Base-by-base conservation (phyloP, 2,329 filamentous ascomycete genomes). In the Fusarium incarnatum region DNA sequence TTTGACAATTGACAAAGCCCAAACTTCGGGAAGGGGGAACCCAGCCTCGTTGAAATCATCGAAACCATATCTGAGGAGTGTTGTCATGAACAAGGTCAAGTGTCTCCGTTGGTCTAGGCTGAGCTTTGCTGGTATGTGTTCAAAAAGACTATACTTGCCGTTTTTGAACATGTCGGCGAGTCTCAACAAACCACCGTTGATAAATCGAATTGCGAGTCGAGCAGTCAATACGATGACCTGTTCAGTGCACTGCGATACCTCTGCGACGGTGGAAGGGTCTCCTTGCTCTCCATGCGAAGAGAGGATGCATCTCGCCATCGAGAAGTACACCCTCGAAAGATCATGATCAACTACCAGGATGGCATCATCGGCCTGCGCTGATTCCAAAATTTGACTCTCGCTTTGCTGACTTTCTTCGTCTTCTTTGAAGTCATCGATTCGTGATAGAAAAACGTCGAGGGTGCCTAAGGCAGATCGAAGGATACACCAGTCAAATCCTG, bases 91-190 rank as follows among this genome's bases (percentile, higher is more conserved):
- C 10, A 89, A 79, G 1, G 83, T 78, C 18, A 87, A 69, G 56
- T 83, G 84, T 59, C 73, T 81, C n/a, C 85, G 81, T 52, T 84
- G 81, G 6, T 79, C 68, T 4, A 82, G 77, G 18, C 73, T 74
- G 18, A 86, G 74, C 13, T 80, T 79, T 13, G 79, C 80, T 1
- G 82, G 81, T 11, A 77, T 46, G 6, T 79, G 79, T 16, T 82
- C 79, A 57, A 89, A 89, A 4, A 89, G 73, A 37, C 82, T 80
- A 64, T 87, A 86, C 56, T 83, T 84, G 37, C 84, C 81, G 18
- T 75, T 56, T 32, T 79, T 79, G 75, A 88, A 86, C 64, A 85
- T 82, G 20, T 83, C 78, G 3, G 79, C 79, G 18, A 86, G 70
- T 46, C 80, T 79, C 52, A 83, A 76, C 46, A 87, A 77, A 56